These are phyloP conservation scores for Terfezia claveryi DNA, from an alignment of 495 filamentous ascomycete genomes.

Conservation along the genomic window DNA sequence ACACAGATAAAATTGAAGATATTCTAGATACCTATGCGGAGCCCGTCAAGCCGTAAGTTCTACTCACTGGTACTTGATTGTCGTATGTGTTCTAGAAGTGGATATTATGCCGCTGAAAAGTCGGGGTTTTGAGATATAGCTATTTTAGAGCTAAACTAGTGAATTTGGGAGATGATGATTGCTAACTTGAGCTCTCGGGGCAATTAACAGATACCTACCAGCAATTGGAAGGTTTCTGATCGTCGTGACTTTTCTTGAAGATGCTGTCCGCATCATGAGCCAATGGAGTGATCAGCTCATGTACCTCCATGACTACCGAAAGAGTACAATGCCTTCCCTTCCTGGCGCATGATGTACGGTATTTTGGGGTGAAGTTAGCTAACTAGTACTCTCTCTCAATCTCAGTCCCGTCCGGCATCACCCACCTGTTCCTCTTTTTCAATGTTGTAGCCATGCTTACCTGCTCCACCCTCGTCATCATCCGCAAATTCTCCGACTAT, in stretches of 20 bases:
- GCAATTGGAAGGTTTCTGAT: constrained; percentile 93
- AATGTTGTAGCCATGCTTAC: constrained; percentile 77
- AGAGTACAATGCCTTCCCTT: constrained; percentile 39
- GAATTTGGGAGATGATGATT: background rate
- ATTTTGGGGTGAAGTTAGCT: background rate
- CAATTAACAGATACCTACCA: constrained; percentile 50
- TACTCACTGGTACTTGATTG: constrained; percentile 1
- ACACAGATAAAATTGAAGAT: constrained; percentile 97
- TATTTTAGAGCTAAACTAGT: background rate
- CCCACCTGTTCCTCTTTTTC: constrained; percentile 74
- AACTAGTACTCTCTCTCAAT: constrained; percentile 6
- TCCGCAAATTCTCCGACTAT: constrained; percentile 74
- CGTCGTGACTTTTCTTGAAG: constrained; percentile 94
- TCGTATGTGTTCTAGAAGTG: background rate
- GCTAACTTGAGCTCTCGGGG: background rate
- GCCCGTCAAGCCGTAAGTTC: constrained; percentile 83
- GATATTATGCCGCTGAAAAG: background rate
- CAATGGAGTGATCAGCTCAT: constrained; percentile 93
- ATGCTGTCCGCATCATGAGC: constrained; percentile 84
- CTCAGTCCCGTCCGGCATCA: constrained; percentile 69
- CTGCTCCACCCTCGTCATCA: constrained; percentile 70
- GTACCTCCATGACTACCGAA: constrained; percentile 79
- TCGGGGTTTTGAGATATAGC: background rate
- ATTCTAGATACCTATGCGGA: constrained; percentile 71
- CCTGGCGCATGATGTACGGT: background rate